A percentile compares a stretch with the other conserved stretches of the same genome.
These are phyloP conservation scores for Curvularia sp. DNA, from an alignment of 2,329 filamentous ascomycete species.

Conservation along the genomic window DNA sequence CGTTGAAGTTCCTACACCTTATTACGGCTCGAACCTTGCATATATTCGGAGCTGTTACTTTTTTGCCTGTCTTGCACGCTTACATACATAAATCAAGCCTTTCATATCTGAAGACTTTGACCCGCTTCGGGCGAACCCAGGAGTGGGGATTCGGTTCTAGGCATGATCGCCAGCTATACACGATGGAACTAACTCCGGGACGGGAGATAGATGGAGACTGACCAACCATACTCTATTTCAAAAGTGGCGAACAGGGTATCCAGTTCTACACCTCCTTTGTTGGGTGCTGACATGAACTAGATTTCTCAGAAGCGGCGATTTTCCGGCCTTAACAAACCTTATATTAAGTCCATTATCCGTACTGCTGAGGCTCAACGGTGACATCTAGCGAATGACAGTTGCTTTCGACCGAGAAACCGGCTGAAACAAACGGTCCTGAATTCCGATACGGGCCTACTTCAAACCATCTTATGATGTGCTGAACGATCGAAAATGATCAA, in stretches of 20 bases:
- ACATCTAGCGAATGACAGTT: neutral
- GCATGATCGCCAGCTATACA: neutral
- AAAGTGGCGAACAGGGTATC: slow-evolving; percentile 6
- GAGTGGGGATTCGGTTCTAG: neutral
- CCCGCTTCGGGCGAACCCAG: neutral
- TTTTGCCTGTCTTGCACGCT: neutral
- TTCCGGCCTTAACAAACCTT: slow-evolving; percentile 2
- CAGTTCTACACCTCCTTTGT: neutral
- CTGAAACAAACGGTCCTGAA: neutral
- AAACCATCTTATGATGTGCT: neutral
- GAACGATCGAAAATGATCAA: neutral
- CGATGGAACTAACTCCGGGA: neutral
- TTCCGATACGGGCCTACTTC: neutral
- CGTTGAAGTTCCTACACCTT: neutral
- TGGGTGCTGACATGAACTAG: slow-evolving; percentile 1
- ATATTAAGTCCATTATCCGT: slow-evolving; percentile 1
- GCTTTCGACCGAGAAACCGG: neutral
- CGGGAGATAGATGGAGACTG: neutral
- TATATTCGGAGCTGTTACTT: slow-evolving; percentile 1
- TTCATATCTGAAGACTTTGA: neutral
- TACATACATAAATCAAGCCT: neutral
- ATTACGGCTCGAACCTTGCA: neutral
- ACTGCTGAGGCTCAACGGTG: neutral
- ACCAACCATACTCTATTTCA: slow-evolving; percentile 2
- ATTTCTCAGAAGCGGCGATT: neutral